phyloP scores from a whole-genome alignment of 1,284 basidiomycete genomes.

The Sparassis latifolia region DNA sequence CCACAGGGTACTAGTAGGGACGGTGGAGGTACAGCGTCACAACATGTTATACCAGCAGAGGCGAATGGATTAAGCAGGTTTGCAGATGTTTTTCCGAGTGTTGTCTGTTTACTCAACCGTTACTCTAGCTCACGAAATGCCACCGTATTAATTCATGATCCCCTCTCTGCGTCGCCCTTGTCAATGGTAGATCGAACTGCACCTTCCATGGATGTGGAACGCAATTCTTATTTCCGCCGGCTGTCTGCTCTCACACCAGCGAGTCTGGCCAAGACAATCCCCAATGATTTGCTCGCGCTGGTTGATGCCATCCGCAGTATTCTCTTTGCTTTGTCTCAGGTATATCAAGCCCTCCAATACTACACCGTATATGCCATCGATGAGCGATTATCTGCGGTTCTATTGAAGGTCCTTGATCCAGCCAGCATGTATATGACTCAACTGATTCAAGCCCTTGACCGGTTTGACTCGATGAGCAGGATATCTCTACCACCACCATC shows the following conservation, averaged over 20 bases:
- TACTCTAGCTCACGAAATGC: slow-evolving; percentile 21
- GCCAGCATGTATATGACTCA: slow-evolving; percentile 79
- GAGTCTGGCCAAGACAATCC: slow-evolving; percentile 64
- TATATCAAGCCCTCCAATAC: slow-evolving; percentile 86
- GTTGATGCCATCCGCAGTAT: slow-evolving; percentile 89
- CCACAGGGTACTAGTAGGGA: slow-evolving; percentile 25
- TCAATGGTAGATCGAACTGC: slow-evolving; percentile 31
- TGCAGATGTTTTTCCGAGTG: too few species aligned
- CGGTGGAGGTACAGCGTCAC: background rate
- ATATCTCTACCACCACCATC: slow-evolving; percentile 62
- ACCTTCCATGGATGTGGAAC: slow-evolving; percentile 69
- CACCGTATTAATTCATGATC: slow-evolving; percentile 30
- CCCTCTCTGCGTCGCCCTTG: slow-evolving; percentile 34
- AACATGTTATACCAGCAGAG: background rate
- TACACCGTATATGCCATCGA: slow-evolving; percentile 85
- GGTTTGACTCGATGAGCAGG: slow-evolving; percentile 83
- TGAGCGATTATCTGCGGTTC: slow-evolving; percentile 77
- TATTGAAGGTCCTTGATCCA: slow-evolving; percentile 81
- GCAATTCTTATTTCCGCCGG: slow-evolving; percentile 91
- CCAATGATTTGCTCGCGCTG: slow-evolving; percentile 66
- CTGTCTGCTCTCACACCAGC: slow-evolving; percentile 72
- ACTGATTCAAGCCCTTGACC: slow-evolving; percentile 86
- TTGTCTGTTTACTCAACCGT: background rate
- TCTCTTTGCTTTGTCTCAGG: slow-evolving; percentile 88
- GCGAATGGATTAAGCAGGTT: background rate